phyloP scores from a whole-genome alignment of 2,329 filamentous ascomycete species.

The Aspergillus costaricaensis region DNA sequence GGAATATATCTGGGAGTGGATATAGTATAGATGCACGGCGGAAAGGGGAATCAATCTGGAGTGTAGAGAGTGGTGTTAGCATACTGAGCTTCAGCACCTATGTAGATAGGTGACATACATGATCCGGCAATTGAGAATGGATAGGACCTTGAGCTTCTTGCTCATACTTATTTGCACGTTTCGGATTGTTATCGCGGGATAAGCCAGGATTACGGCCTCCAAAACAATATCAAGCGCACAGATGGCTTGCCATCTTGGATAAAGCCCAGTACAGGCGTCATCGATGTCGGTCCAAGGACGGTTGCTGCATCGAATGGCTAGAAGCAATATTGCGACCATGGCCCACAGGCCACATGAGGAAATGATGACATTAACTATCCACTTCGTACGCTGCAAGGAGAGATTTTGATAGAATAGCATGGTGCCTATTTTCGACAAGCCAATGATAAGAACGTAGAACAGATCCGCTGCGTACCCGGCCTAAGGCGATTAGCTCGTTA shows the following conservation, averaged over 20 bases:
- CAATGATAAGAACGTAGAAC: conserved; percentile 44
- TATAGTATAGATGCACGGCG: conserved; percentile 42
- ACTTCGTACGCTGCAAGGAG: conserved; percentile 15
- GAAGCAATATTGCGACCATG: conserved; percentile 38
- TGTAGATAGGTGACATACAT: conserved; percentile 31
- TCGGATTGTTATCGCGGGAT: conserved; percentile 41
- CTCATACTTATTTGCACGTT: conserved; percentile 40
- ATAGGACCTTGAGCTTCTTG: conserved; percentile 44
- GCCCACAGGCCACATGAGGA: conserved; percentile 33
- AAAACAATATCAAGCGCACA: conserved; percentile 44
- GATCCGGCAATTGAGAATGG: conserved; percentile 46
- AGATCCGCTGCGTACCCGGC: conserved; percentile 43
- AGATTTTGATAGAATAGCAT: conserved; percentile 25
- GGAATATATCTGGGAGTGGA: conserved; percentile 33
- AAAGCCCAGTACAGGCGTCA: conserved; percentile 32
- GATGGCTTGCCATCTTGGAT: conserved; percentile 43
- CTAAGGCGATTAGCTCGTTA: conserved; percentile 21
- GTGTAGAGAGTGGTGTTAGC: background rate
- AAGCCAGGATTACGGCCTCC: conserved; percentile 41
- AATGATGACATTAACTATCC: conserved; percentile 29
- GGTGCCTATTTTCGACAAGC: conserved; percentile 45
- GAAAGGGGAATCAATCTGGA: conserved; percentile 44
- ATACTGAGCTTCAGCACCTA: too few species aligned
- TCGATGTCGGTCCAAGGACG: conserved; percentile 39
- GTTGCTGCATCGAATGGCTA: conserved; percentile 40